These are phyloP conservation scores for Acmispon strigosus DNA, from an alignment of 306 rosid genomes.

Conservation along the genomic window DNA sequence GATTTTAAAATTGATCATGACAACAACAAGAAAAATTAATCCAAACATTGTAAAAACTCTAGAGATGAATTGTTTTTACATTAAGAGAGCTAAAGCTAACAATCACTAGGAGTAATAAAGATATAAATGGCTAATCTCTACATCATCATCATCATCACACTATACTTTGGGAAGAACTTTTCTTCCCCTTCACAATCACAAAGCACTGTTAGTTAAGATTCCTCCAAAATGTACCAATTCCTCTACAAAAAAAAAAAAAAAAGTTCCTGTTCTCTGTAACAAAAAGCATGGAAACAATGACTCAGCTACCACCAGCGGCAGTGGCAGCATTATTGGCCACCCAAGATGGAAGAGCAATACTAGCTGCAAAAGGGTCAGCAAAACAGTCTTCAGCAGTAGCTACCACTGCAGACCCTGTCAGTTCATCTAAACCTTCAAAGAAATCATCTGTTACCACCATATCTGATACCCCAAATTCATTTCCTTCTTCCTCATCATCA, in stretches of 20 bases:
- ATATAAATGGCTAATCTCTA: slow-evolving; percentile 5
- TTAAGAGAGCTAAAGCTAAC: slow-evolving; percentile 8
- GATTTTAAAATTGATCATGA: too few relatives aligned
- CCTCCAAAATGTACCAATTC: slow-evolving; percentile 28
- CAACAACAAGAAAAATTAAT: too few relatives aligned
- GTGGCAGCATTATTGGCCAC: slow-evolving; percentile 35
- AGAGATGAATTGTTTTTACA: slow-evolving; percentile 27
- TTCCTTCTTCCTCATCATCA: slow-evolving; percentile 64
- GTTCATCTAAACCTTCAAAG: slow-evolving; percentile 75
- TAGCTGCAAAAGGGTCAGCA: slow-evolving; percentile 42
- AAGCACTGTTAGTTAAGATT: slow-evolving; percentile 20
- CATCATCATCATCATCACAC: background rate
- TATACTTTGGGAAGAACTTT: slow-evolving; percentile 19
- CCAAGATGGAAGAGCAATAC: slow-evolving; percentile 39
- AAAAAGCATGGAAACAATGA: slow-evolving; percentile 12
- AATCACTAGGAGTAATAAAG: slow-evolving; percentile 20
- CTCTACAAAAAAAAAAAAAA: background rate
- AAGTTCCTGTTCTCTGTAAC: background rate
- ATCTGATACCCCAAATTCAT: slow-evolving; percentile 50
- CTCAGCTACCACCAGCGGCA: slow-evolving; percentile 49
- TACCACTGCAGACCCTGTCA: slow-evolving; percentile 29
- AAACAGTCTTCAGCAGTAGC: slow-evolving; percentile 34
- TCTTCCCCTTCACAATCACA: slow-evolving; percentile 20
- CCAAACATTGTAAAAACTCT: background rate
- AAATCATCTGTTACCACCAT: slow-evolving; percentile 63